Base-by-base conservation (phyloP, 148 eudicot species). In the Euryodendron excelsum region DNA sequence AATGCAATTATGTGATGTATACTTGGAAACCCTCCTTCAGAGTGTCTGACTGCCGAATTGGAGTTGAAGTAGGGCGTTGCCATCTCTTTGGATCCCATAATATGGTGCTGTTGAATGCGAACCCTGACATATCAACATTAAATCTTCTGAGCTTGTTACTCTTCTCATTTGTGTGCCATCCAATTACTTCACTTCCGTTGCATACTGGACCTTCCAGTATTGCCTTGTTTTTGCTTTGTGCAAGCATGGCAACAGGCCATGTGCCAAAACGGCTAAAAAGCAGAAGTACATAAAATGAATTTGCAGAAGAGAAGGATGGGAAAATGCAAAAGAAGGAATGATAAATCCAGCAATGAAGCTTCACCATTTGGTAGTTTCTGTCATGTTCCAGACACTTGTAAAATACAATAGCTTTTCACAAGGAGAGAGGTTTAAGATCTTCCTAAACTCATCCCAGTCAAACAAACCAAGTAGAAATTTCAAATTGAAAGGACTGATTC, bases 161-260 rank as follows among this genome's bases (percentile, higher is more conserved):
- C 87, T 96, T 96, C 89, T 96, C 97, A 80, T 96, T 96, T n/a
- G 99, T 96, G 79, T 96, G 93, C 99, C 99, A 96, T 48, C 99
- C 99, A 58, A 93, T 86, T 41, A 96, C 94, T 84, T 84, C 74
- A 78, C 88, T 91, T 62, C 89, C 92, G 72, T 89, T 90, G 84
- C 99, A 96, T 31, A 96, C 91, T 58, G 98, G 97, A 69, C 99
- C 99, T 86, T 96, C 99, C 70, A 96, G 67, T 74, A 89, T 83
- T 8, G 97, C 97, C 85, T 91, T 93, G 80, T 74, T 89, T 89
- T 96, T 96, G 79, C 92, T 87, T 80, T 88, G 94, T 53, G 92
- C 90, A 75, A 96, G 90, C 99, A 96, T 96, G 48, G 89, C 99
- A 81, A 96, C 97, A 62, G 99, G 99, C 99, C 99, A 96, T 37